Percentiles rank a stretch among this genome's conserved stretches.
Conservation (phyloP, 2,329 filamentous ascomycete species). For the Ascochyta clinopodiicola region DNA sequence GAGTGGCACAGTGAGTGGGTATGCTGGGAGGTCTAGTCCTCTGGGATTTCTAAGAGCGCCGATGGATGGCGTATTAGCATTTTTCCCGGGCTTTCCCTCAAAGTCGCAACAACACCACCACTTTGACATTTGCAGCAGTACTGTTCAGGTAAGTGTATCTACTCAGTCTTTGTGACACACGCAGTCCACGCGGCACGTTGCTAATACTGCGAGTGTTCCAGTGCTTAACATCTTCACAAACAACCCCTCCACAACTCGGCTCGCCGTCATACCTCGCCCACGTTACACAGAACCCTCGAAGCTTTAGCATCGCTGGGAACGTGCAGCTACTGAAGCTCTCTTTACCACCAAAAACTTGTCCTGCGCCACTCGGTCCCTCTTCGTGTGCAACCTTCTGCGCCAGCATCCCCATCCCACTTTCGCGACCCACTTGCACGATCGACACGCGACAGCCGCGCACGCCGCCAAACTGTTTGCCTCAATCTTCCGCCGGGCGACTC, state of each 20-base stretch:
- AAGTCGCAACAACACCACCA: slow-evolving; percentile 18
- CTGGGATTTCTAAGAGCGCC: slow-evolving; percentile 24
- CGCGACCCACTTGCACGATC: slow-evolving; percentile 24
- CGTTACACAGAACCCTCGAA: slow-evolving; percentile 21
- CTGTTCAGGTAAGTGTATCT: slow-evolving; percentile 5
- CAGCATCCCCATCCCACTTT: slow-evolving; percentile 20
- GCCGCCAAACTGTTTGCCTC: slow-evolving; percentile 93
- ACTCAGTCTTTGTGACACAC: background rate
- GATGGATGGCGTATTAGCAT: slow-evolving; percentile 33
- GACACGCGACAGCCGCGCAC: slow-evolving; percentile 37
- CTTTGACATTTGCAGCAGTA: slow-evolving; percentile 15
- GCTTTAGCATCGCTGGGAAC: slow-evolving; percentile 27
- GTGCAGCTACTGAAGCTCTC: background rate
- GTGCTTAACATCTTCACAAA: slow-evolving; percentile 4
- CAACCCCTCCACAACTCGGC: slow-evolving; percentile 16
- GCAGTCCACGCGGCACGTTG: background rate
- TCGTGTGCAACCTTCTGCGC: slow-evolving; percentile 20
- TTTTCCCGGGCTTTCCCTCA: slow-evolving; percentile 14
- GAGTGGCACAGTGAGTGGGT: slow-evolving; percentile 5
- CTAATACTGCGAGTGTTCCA: slow-evolving; percentile 2
- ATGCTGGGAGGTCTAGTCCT: slow-evolving; percentile 20
- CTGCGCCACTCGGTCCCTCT: slow-evolving; percentile 13
- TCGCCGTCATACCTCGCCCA: slow-evolving; percentile 10
- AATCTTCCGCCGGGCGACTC: slow-evolving; percentile 70
- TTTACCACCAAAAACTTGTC: slow-evolving; percentile 1